phyloP scores from a whole-genome alignment of 2,329 filamentous ascomycete genomes.

The Cladophialophora bantiana region DNA sequence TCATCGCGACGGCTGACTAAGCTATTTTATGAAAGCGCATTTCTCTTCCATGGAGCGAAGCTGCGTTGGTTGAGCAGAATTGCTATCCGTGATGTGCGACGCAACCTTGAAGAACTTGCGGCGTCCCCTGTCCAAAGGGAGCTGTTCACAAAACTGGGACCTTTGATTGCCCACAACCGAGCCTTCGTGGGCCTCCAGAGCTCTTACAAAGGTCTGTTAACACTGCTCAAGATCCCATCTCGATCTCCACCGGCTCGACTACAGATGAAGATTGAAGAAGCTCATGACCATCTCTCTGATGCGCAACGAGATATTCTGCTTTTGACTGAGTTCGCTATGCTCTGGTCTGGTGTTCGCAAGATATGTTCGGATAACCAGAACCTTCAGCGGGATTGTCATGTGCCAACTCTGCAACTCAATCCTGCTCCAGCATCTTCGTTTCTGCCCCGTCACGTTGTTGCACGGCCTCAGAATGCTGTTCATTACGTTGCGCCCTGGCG shows the following conservation, averaged over 20 bases:
- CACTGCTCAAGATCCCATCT: not conserved
- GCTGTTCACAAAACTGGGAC: constrained; percentile 2
- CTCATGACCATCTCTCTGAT: not conserved
- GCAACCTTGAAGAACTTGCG: not conserved
- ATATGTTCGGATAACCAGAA: not conserved
- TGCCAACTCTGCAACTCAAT: not conserved
- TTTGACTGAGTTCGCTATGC: constrained; percentile 8
- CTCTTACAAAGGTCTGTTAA: not conserved
- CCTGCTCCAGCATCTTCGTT: not conserved
- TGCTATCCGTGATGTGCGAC: not conserved
- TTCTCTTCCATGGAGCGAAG: not conserved
- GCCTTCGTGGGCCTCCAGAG: not conserved
- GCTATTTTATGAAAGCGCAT: not conserved
- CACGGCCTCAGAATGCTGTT: not conserved
- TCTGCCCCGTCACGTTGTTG: not conserved
- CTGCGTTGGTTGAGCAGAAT: constrained; percentile 6
- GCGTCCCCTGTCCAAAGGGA: constrained; percentile 6
- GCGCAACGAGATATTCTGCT: not conserved
- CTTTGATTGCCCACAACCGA: constrained; percentile 7
- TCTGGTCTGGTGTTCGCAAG: constrained; percentile 10
- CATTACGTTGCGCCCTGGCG: constrained; percentile 10
- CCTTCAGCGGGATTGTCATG: not conserved
- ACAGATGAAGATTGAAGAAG: not conserved
- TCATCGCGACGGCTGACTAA: not conserved
- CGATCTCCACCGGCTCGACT: not conserved